Evolutionary conservation across 2,329 filamentous ascomycete genomes (phyloP).

Genomic region (Trichophyton schoenleinii): DNA sequence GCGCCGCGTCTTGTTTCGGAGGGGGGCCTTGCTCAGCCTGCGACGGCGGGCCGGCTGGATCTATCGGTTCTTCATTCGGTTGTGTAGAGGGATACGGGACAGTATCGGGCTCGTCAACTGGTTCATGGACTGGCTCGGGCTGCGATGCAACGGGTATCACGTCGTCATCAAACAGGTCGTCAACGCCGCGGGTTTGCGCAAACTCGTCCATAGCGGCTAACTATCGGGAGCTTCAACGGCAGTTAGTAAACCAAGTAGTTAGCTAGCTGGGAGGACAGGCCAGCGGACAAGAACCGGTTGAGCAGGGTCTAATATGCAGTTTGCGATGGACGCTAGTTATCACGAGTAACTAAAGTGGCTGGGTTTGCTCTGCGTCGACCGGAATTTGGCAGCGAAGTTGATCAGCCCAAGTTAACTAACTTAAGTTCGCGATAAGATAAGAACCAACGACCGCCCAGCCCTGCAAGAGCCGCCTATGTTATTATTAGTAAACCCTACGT

Average conservation of each 20-base stretch:
- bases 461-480: background rate
- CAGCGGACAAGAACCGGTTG: no score
- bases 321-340: no score
- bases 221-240: no score
- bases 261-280: no score
- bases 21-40: background rate
- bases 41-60: background rate
- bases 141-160: conserved; percentile 34
- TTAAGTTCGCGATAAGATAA: no score
- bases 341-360: no score
- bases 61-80: conserved; percentile 22
- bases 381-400: no score
- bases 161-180: conserved; percentile 41
- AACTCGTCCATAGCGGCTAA: conserved; percentile 31
- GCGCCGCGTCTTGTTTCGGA: conserved; percentile 2
- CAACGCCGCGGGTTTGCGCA: conserved; percentile 38
- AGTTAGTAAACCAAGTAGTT: no score
- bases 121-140: conserved; percentile 9
- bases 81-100: conserved; percentile 9
- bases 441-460: no score
- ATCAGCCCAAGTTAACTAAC: no score
- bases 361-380: no score
- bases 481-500: background rate
- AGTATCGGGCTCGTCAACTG: background rate
- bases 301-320: no score